A percentile compares a stretch with the other conserved stretches of the same genome.
These are phyloP conservation scores for Malania oleifera DNA, from an alignment of 164 flowering plant species.

Conservation along the genomic window DNA sequence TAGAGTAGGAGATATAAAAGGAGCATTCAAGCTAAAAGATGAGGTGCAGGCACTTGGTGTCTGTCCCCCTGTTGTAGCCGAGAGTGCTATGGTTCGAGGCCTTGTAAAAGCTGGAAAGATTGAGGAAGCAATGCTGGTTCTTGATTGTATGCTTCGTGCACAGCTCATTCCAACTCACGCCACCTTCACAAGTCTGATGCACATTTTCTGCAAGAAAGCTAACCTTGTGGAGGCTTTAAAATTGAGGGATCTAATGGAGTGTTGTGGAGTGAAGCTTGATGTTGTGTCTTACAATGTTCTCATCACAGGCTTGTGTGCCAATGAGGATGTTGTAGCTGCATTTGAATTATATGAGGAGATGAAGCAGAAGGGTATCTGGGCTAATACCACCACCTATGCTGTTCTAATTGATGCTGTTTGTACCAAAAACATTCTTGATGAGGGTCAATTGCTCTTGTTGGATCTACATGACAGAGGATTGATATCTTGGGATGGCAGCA, in stretches of 20 bases:
- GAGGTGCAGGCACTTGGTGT: slow-evolving; percentile 53
- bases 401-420: slow-evolving; percentile 42
- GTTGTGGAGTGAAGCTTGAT: slow-evolving; percentile 50
- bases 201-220: slow-evolving; percentile 47
- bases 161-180: slow-evolving; percentile 58
- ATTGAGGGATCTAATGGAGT: slow-evolving; percentile 45
- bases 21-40: slow-evolving; percentile 63
- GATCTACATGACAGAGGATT: slow-evolving; percentile 58
- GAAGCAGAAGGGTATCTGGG: slow-evolving; percentile 52
- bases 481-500: slow-evolving; percentile 21
- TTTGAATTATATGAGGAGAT: slow-evolving; percentile 67
- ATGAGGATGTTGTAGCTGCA: slow-evolving; percentile 44
- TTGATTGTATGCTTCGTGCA: slow-evolving; percentile 46
- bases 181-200: slow-evolving; percentile 76
- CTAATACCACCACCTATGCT: slow-evolving; percentile 48
- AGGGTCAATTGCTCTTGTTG: slow-evolving; percentile 39
- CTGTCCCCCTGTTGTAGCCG: slow-evolving; percentile 45
- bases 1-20: slow-evolving; percentile 49
- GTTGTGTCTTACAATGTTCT: slow-evolving; percentile 69
- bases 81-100: slow-evolving; percentile 76
- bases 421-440: slow-evolving; percentile 19
- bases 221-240: slow-evolving; percentile 47
- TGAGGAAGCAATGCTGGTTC: slow-evolving; percentile 61
- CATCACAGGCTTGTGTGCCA: slow-evolving; percentile 52
- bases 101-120: slow-evolving; percentile 60